A percentile compares a stretch with the other conserved stretches of the same genome.
phyloP scores from a whole-genome alignment of 495 filamentous ascomycete species.

The Trichocladium uniseriatum region DNA sequence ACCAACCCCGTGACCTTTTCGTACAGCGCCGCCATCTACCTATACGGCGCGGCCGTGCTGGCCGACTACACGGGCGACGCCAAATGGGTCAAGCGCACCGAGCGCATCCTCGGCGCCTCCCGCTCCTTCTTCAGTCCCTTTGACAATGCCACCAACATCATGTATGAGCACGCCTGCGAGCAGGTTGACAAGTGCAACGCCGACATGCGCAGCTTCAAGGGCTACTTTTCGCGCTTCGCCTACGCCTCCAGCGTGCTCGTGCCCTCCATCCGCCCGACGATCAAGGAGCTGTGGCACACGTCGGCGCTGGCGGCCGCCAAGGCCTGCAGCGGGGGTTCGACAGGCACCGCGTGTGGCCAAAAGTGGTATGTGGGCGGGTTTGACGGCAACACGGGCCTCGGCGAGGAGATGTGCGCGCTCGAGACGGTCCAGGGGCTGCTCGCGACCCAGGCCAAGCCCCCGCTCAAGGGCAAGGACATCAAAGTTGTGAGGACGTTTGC shows the following conservation, averaged over 20 bases:
- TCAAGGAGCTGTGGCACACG: slow-evolving; percentile 43
- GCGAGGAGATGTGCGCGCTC: slow-evolving; percentile 63
- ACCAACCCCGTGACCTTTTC: slow-evolving; percentile 45
- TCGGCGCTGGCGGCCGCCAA: slow-evolving; percentile 57
- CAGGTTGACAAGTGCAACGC: slow-evolving; percentile 49
- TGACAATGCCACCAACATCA: slow-evolving; percentile 42
- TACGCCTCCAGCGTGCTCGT: slow-evolving; percentile 52
- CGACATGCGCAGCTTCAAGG: slow-evolving; percentile 75
- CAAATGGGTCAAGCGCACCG: slow-evolving; percentile 44
- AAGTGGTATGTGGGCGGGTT: slow-evolving; percentile 56
- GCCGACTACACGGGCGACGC: slow-evolving; percentile 49
- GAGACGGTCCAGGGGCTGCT: slow-evolving; percentile 56
- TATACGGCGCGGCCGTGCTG: slow-evolving; percentile 57
- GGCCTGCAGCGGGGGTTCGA: slow-evolving; percentile 52
- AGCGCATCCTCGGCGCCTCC: slow-evolving; percentile 38
- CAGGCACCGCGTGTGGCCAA: slow-evolving; percentile 56
- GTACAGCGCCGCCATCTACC: slow-evolving; percentile 57
- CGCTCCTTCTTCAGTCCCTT: slow-evolving; percentile 39
- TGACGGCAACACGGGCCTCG: slow-evolving; percentile 53
- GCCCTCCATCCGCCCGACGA: slow-evolving; percentile 43
- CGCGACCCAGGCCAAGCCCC: slow-evolving; percentile 26
- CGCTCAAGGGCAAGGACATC: slow-evolving; percentile 36
- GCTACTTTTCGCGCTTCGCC: slow-evolving; percentile 68
- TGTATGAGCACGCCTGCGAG: slow-evolving; percentile 71
- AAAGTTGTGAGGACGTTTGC: slow-evolving; percentile 26